Base-by-base conservation (phyloP, 179 eudicot genomes). In the Beta macrorhiza region DNA sequence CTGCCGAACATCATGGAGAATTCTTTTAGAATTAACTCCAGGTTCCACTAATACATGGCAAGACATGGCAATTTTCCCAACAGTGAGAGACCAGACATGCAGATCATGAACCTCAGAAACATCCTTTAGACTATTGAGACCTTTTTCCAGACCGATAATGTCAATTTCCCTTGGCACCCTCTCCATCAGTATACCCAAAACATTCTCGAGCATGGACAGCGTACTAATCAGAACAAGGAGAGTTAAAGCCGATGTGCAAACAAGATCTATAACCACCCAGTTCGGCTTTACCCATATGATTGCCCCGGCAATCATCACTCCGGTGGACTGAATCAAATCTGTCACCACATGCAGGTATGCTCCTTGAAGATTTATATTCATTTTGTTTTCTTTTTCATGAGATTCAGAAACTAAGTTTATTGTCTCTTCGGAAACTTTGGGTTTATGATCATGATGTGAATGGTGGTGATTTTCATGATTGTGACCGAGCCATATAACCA, bases 51-150 rank as follows among this genome's bases (percentile, higher is more conserved):
- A 68, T 61, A 86, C 87, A 86, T 89, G 90, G 78, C 93, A 90
- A 73, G 87, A 71, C 84, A 91, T 63, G 67, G 80, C 84, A 74
- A 51, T 75, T 82, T 89, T 87, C 44, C 91, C 92, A 8, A 74
- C 44, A 15, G 90, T 89, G 72, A 90, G 87, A 4, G 90, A 84
- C 92, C 95, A 89, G 29, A 90, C 90, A 85, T 89, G 92, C 73
- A 90, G 84, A 83, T 90, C 91, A 82, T 87, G 91, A 79, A 88
- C 86, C 78, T 87, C 87, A 53, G 13, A 51, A 63, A 91, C 89
- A 69, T 91, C 94, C 22, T 81, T 68, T 6, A 90, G 71, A 61
- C 75, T 49, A 68, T 59, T 76, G 2, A 91, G 77, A 20, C 85
- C 91, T 7, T 78, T 84, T 67, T 82, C 88, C 13, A 91, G 87